Evolutionary conservation across 2,329 filamentous ascomycete genomes (phyloP), one percentile per base, ranked within the genome.

Genomic region (Colletotrichum theobromicola): DNA sequence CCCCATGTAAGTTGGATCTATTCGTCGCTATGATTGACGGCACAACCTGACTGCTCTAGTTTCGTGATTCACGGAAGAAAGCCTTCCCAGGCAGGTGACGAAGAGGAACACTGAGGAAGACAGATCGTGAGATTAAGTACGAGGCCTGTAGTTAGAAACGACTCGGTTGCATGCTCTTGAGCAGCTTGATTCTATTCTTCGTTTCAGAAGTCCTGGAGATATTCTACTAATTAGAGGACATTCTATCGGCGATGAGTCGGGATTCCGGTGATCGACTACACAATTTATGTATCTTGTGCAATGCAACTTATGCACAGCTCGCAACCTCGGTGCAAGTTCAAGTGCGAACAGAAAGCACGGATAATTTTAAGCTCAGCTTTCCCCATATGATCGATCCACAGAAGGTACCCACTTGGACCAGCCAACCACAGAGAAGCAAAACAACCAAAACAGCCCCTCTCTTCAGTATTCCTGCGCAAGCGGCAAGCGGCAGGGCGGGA

Each of bases 401-500:
- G 3, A 13, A 72, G 57, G 35, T 67, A 72, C 46, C 68, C 68
- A 75, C 69, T 4, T 2, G 7, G 15, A 30, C 30, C n/a, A 60
- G 61, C 72, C 72, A 74, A 74, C 72, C 72, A 74, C n/a, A 50
- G 21, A 16, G 13, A 13, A 35, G 57, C 55, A 46, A 67, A 72
- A 67, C 35, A 66, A 74, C 28, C 71, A 71, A 71, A 34, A 30
- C 62, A 63, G 70, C 69, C 72, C 68, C 72, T 72, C 72, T 72
- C 62, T 67, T 61, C 46, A 30, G 32, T 67, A 57, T 74, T 74
- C 55, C 72, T 57, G 68, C 62, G 72, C 72, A 63, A 67, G 72
- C 68, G 72, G 62, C 69, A 72, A 28, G 72, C 68, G 68, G 72
- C 69, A 67, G 60, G 72, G 72, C 69, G 72, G 69, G 69, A 75